Conservation (phyloP, 176 grass and related monocot species). For the Triticum urartu region DNA sequence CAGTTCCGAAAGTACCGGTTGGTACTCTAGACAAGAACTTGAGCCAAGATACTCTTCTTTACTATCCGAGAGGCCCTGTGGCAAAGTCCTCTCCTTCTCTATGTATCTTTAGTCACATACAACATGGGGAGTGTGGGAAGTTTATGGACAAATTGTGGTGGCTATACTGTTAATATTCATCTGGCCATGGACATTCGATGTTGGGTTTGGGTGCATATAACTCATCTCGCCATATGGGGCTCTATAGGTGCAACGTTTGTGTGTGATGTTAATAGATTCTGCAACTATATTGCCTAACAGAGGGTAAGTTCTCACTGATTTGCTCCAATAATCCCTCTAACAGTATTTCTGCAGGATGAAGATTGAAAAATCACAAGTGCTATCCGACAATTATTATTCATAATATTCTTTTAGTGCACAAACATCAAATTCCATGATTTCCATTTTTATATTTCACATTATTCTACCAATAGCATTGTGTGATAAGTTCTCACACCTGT, state of each 20-base stretch:
- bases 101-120: conserved; percentile 90
- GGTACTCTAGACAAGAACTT: conserved; percentile 96
- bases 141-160: conserved; percentile 88
- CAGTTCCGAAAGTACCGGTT: conserved; percentile 81
- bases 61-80: conserved; percentile 88
- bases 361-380: background rate
- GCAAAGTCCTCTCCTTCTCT: conserved; percentile 98
- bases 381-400: background rate
- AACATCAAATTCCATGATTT: background rate
- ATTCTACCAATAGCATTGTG: too few species aligned
- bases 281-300: conserved; percentile 53
- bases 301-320: too few species aligned
- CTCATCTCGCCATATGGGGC: conserved; percentile 93
- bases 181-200: conserved; percentile 89
- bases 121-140: conserved; percentile 98
- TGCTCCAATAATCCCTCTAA: background rate
- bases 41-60: conserved; percentile 76
- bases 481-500: background rate
- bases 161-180: conserved; percentile 95
- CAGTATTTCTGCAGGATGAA: background rate
- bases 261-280: conserved; percentile 97
- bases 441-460: background rate
- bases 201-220: conserved; percentile 95
- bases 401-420: background rate
- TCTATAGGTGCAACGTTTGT: conserved; percentile 91